phyloP scores from a whole-genome alignment of 1,284 basidiomycete species.

The Coniferiporia weirii region DNA sequence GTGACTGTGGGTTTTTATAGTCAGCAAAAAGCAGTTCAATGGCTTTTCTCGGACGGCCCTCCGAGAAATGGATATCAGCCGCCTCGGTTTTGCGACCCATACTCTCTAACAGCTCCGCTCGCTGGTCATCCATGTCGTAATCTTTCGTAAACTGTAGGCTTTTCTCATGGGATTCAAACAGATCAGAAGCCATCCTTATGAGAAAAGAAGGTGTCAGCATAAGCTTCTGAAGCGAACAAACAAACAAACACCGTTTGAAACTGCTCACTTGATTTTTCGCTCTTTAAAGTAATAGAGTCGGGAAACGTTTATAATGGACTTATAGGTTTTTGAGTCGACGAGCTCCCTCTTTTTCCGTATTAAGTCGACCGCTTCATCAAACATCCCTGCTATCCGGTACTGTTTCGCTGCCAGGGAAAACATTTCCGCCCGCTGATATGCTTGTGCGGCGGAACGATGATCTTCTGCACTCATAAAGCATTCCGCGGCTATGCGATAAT shows the following conservation, averaged over 20 bases:
- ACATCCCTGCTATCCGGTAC: slow-evolving; percentile 45
- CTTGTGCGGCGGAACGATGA: slow-evolving; percentile 39
- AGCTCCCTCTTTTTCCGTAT: slow-evolving; percentile 30
- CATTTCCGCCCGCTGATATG: slow-evolving; percentile 39
- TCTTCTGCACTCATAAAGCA: slow-evolving; percentile 44
- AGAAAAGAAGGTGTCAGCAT: not conserved
- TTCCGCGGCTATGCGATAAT: slow-evolving; percentile 46
- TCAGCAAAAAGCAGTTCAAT: slow-evolving; percentile 42
- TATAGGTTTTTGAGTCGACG: slow-evolving; percentile 33
- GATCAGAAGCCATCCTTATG: slow-evolving; percentile 38
- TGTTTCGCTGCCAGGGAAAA: slow-evolving; percentile 41
- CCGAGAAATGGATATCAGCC: slow-evolving; percentile 47
- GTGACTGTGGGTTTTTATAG: slow-evolving; percentile 10
- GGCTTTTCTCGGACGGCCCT: slow-evolving; percentile 46
- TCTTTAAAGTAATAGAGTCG: slow-evolving; percentile 48
- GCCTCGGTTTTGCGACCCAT: slow-evolving; percentile 45
- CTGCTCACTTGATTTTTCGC: slow-evolving; percentile 39
- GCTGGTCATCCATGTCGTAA: slow-evolving; percentile 47
- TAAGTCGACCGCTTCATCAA: slow-evolving; percentile 49
- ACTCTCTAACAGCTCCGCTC: slow-evolving; percentile 44
- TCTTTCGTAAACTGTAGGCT: slow-evolving; percentile 54
- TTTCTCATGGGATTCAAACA: slow-evolving; percentile 52
- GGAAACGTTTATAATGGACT: slow-evolving; percentile 42
- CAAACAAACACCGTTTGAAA: not conserved
- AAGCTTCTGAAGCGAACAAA: not conserved